Percentiles rank a stretch among this genome's conserved stretches.
phyloP scores from a whole-genome alignment of 345 rosid genomes.

The Hibiscus mutabilis region DNA sequence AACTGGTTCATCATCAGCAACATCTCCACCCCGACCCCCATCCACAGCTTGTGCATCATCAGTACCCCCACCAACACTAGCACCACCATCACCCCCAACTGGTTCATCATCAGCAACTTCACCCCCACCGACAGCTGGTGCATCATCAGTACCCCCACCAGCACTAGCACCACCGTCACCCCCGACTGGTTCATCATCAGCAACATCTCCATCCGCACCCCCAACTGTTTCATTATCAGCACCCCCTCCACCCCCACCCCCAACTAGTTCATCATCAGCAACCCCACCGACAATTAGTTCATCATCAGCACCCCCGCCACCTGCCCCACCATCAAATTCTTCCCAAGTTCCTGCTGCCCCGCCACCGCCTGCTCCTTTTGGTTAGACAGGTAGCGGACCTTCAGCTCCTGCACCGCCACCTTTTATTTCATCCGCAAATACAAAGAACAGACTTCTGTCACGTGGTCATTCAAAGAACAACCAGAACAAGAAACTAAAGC shows the following conservation, averaged over 20 bases:
- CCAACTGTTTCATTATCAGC: neutral
- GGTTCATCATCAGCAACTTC: neutral
- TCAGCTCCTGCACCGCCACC: conserved; percentile 61
- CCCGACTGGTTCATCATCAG: conserved; percentile 10
- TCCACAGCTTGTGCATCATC: neutral
- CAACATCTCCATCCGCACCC: conserved; percentile 27
- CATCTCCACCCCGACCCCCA: conserved; percentile 23
- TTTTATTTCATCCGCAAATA: conserved; percentile 34
- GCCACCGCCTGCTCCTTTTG: conserved; percentile 44
- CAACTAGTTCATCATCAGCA: conserved; percentile 16
- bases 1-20: conserved; percentile 15
- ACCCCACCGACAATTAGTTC: conserved; percentile 12
- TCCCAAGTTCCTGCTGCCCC: conserved; percentile 39
- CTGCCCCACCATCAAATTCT: conserved; percentile 23
- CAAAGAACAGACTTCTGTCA: conserved; percentile 53
- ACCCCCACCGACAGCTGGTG: no score
- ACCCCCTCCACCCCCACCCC: neutral
- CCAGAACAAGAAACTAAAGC: conserved; percentile 77
- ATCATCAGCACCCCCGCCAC: conserved; percentile 28
- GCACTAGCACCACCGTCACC: neutral
- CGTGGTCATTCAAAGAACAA: conserved; percentile 50
- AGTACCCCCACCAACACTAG: neutral
- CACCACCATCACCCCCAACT: neutral
- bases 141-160: neutral
- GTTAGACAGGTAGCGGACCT: conserved; percentile 23